Evolutionary conservation across 768 basidiomycete species (phyloP).

Genomic region (Suillus sp.): DNA sequence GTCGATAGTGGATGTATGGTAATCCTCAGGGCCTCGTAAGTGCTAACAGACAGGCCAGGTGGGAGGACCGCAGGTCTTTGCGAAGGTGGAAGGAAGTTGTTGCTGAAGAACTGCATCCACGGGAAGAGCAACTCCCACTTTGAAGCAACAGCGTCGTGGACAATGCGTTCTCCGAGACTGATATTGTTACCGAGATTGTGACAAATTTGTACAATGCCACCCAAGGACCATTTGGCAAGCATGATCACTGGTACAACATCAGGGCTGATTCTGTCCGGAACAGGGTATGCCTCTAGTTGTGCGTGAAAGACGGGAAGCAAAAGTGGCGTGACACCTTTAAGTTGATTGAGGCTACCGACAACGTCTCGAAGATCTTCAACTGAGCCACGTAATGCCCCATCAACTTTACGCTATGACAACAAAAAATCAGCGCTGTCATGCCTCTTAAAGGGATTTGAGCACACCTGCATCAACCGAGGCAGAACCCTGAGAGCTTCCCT

Average conservation of each 20-base stretch:
- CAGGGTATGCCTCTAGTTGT: constrained; percentile 6
- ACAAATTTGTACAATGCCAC: constrained; percentile 11
- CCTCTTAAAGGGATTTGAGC: not conserved
- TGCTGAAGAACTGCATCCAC: constrained; percentile 13
- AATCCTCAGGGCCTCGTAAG: constrained; percentile 7
- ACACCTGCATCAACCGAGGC: constrained; percentile 7
- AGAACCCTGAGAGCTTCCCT: constrained; percentile 5
- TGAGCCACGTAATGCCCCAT: constrained; percentile 7
- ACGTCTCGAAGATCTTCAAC: constrained; percentile 6
- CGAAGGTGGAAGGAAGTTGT: constrained; percentile 9
- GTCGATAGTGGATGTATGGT: constrained; percentile 10
- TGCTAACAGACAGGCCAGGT: constrained; percentile 9
- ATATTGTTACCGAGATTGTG: constrained; percentile 7
- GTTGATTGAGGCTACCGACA: constrained; percentile 9
- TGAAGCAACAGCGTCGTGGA: constrained; percentile 9
- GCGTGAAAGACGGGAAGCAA: constrained; percentile 8
- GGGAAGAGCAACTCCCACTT: constrained; percentile 13
- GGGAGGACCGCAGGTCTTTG: not conserved
- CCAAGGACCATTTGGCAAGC: constrained; percentile 11
- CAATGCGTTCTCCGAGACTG: constrained; percentile 7
- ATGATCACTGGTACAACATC: constrained; percentile 8
- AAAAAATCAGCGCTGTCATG: not conserved
- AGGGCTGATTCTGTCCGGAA: constrained; percentile 5
- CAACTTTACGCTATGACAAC: not conserved
- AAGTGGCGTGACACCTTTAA: not conserved